Percentiles rank a stretch among this genome's conserved stretches.
These are phyloP conservation scores for Aspergillus aculeatinus DNA, from an alignment of 2,329 filamentous ascomycete genomes.

Conservation along the genomic window DNA sequence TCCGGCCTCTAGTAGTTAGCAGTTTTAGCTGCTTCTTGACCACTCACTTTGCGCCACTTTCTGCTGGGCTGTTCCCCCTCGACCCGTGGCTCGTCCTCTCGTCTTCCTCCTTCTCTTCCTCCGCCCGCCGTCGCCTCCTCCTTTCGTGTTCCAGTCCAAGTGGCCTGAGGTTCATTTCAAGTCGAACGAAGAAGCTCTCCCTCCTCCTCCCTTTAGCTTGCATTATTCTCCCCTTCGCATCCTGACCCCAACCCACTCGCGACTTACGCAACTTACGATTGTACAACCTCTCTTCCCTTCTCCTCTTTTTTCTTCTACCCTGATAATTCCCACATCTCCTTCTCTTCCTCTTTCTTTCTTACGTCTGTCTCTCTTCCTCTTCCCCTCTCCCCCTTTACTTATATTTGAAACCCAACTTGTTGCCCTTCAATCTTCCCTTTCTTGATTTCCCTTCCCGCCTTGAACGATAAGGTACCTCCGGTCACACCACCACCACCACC, in stretches of 20 bases:
- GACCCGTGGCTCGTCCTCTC: conserved; percentile 27
- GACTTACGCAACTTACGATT: conserved; percentile 11
- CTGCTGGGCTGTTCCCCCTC: conserved; percentile 17
- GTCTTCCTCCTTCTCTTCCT: conserved; percentile 16
- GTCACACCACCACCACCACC: conserved; percentile 13
- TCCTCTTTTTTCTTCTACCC: conserved; percentile 12
- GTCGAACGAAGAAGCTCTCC: conserved; percentile 10
- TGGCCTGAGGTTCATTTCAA: conserved; percentile 22
- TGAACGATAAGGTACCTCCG: conserved; percentile 14
- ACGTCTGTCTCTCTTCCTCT: conserved; percentile 4
- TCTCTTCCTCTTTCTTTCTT: conserved; percentile 17
- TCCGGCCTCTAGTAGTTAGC: conserved; percentile 4
- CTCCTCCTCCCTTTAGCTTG: conserved; percentile 17
- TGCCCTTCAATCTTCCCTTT: conserved; percentile 9
- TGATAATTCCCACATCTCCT: conserved; percentile 15
- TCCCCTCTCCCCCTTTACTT: background rate
- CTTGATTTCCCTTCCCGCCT: conserved; percentile 12
- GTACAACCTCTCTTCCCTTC: conserved; percentile 18
- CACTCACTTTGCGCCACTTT: conserved; percentile 23
- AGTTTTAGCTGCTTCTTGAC: background rate
- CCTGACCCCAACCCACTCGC: background rate
- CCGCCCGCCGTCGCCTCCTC: conserved; percentile 9
- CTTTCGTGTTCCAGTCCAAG: conserved; percentile 3
- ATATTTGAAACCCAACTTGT: conserved; percentile 2
- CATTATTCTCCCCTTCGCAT: conserved; percentile 5